Conservation (phyloP, 2,329 filamentous ascomycete genomes). For the Metarhizium anisopliae region DNA sequence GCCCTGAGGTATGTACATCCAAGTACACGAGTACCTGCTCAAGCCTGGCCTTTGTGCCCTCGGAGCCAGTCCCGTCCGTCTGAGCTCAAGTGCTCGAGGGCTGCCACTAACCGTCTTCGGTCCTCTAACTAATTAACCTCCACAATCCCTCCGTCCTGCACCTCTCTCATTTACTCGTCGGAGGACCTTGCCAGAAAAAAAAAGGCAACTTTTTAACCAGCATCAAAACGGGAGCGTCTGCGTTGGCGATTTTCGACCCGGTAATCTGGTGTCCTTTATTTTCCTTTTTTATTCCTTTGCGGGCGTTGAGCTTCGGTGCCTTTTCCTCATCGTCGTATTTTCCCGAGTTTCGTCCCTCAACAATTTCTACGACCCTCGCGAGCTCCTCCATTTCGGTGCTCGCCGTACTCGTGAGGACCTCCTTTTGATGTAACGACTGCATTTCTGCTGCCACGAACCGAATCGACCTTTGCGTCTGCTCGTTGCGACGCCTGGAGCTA, state of each 20-base stretch:
- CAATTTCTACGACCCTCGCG: constrained; percentile 4
- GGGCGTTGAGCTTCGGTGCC: constrained; percentile 2
- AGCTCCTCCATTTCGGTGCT: neutral
- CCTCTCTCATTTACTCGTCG: constrained; percentile 7
- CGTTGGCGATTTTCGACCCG: constrained; percentile 5
- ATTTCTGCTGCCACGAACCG: neutral
- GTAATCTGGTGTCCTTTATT: constrained; percentile 4
- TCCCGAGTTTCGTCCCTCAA: neutral
- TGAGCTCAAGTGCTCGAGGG: neutral
- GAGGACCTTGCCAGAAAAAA: constrained; percentile 5
- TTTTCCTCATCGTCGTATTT: constrained; percentile 4
- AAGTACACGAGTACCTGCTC: no score
- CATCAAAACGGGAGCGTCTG: constrained; percentile 5
- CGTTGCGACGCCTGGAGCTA: neutral
- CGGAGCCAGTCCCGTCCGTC: neutral
- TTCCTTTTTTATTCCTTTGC: constrained; percentile 4
- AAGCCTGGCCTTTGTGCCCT: no score
- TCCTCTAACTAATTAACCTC: constrained; percentile 9
- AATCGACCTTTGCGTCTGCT: neutral
- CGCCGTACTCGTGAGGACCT: neutral
- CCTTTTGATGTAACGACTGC: constrained; percentile 2
- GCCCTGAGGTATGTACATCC: no score
- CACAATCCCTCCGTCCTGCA: constrained; percentile 7
- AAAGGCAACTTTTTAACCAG: constrained; percentile 4
- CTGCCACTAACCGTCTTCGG: constrained; percentile 7